These are phyloP conservation scores for Pseudotsuga menziesii DNA, from an alignment of 75 land plant genomes.

Conservation along the genomic window DNA sequence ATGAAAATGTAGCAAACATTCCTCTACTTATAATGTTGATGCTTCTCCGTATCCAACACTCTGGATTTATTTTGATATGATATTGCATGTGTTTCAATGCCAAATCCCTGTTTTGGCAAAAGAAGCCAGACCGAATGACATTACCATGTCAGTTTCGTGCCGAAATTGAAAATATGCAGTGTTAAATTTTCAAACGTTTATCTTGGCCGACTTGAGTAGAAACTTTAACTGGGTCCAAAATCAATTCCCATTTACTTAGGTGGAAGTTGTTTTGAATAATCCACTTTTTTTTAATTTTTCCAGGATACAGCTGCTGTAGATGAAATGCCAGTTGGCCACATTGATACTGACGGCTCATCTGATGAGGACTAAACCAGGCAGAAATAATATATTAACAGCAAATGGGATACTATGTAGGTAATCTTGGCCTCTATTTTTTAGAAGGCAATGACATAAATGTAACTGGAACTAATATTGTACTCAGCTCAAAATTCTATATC, in stretches of 20 bases:
- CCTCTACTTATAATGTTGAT: not conserved
- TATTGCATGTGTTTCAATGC: not conserved
- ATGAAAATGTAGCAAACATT: slow-evolving; percentile 1
- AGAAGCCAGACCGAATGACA: not conserved
- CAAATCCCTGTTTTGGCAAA: not conserved
- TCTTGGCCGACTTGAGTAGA: not conserved
- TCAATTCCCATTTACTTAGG: not conserved
- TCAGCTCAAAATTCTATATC: not conserved
- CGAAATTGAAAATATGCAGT: not conserved
- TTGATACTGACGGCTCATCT: slow-evolving; percentile 6
- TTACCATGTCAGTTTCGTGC: not conserved
- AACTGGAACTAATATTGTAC: not conserved
- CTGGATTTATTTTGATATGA: too few species aligned
- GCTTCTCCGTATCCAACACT: not conserved
- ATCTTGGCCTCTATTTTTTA: not conserved
- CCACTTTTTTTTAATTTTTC: not conserved
- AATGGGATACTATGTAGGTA: not conserved
- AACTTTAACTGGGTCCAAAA: not conserved
- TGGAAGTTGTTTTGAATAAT: not conserved
- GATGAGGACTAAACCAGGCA: slow-evolving; percentile 1
- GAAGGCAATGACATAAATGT: not conserved
- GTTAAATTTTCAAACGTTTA: not conserved
- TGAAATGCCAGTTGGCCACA: slow-evolving; percentile 3
- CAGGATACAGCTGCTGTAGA: slow-evolving; percentile 1
- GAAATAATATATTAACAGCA: not conserved